A percentile compares a stretch with the other conserved stretches of the same genome.
Evolutionary conservation across 2,329 filamentous ascomycete genomes (phyloP).

Genomic region (Alternaria sp.): DNA sequence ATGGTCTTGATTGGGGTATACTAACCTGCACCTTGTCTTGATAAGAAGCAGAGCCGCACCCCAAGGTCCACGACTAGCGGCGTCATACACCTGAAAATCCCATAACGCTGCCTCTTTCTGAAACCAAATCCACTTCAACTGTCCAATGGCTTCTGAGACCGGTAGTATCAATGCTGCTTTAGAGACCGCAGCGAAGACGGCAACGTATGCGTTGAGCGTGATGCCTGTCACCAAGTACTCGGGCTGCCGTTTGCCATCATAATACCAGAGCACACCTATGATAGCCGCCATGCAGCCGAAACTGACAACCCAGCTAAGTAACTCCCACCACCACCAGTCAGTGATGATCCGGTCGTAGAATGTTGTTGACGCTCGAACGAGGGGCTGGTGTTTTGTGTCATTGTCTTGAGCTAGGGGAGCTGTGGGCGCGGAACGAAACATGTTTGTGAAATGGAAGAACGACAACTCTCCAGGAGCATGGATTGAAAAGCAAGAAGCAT

Average conservation of each 20-base stretch:
- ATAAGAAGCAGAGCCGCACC: conserved; percentile 24
- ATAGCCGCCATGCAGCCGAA: conserved; percentile 18
- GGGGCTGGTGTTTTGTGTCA: conserved; percentile 1
- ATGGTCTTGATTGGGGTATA: too few relatives aligned
- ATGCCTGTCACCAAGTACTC: conserved; percentile 17
- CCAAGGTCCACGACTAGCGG: conserved; percentile 26
- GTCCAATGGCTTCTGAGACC: conserved; percentile 27
- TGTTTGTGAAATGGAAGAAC: background rate
- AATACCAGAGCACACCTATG: conserved; percentile 17
- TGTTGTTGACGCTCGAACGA: conserved; percentile 16
- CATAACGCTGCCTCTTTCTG: conserved; percentile 10
- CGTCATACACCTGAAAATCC: conserved; percentile 22
- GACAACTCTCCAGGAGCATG: background rate
- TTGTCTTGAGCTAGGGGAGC: background rate
- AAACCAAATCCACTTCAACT: conserved; percentile 35
- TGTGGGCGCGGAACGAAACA: background rate
- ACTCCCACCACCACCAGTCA: conserved; percentile 30
- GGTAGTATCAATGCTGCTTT: conserved; percentile 28
- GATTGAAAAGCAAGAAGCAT: background rate
- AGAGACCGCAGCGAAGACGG: conserved; percentile 23
- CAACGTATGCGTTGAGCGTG: conserved; percentile 24
- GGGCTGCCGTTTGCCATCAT: conserved; percentile 20
- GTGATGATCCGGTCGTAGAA: conserved; percentile 20
- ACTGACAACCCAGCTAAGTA: conserved; percentile 21
- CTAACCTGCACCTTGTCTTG: conserved; percentile 20